phyloP scores from a whole-genome alignment of 2,329 filamentous ascomycete species.

The Rhexocercosporidium sp. region DNA sequence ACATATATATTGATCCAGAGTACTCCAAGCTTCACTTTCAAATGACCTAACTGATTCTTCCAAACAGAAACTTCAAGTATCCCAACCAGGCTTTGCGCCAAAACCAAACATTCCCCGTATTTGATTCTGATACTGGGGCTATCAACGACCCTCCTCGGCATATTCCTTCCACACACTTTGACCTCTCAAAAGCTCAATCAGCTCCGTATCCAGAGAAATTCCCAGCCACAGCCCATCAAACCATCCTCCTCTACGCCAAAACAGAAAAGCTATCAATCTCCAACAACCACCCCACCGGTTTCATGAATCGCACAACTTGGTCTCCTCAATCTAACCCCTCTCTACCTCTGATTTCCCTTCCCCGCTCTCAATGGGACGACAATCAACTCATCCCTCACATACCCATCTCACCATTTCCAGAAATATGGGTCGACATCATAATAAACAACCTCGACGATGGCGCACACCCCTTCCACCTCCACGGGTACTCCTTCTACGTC shows the following conservation, averaged over 20 bases:
- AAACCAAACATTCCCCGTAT: conserved; percentile 45
- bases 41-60: neutral
- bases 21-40: conserved; percentile 25
- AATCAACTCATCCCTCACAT: conserved; percentile 47
- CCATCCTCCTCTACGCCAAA: conserved; percentile 52
- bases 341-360: conserved; percentile 44
- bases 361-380: conserved; percentile 46
- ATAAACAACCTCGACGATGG: conserved; percentile 55
- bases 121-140: neutral
- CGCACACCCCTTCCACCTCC: conserved; percentile 57
- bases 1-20: conserved; percentile 45
- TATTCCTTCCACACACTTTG: conserved; percentile 9
- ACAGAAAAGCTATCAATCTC: conserved; percentile 50
- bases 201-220: conserved; percentile 29
- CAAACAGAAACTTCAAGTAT: conserved; percentile 49
- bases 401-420: conserved; percentile 25
- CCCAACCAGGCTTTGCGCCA: conserved; percentile 49
- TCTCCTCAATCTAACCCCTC: conserved; percentile 41
- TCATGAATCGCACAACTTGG: conserved; percentile 55
- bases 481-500: conserved; percentile 59
- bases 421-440: conserved; percentile 52
- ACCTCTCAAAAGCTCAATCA: conserved; percentile 34
- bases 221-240: conserved; percentile 43
- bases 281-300: conserved; percentile 50
- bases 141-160: neutral